Evolutionary conservation across 2,329 filamentous ascomycete species (phyloP).

Genomic region (Neofusicoccum sp.): DNA sequence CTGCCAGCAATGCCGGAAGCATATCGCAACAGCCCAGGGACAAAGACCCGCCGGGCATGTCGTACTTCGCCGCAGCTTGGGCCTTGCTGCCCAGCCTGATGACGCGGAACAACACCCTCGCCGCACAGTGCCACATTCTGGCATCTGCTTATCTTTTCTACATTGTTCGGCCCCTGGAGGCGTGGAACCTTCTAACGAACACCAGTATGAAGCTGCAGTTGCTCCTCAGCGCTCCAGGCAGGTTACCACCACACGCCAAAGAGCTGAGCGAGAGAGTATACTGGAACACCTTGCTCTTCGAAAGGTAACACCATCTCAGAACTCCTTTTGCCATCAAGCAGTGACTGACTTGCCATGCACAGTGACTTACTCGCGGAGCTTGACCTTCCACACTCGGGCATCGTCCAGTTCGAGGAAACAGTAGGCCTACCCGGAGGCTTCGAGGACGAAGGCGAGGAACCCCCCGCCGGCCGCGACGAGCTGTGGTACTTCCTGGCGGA

Average conservation of each 20-base stretch:
- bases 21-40: conserved; percentile 71
- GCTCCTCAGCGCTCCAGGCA: conserved; percentile 71
- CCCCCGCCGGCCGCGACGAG: conserved; percentile 69
- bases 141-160: conserved; percentile 84
- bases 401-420: conserved; percentile 79
- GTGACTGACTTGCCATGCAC: neutral
- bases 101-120: conserved; percentile 76
- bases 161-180: conserved; percentile 77
- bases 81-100: conserved; percentile 75
- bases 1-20: conserved; percentile 74
- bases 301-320: conserved; percentile 49
- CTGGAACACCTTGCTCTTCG: conserved; percentile 81
- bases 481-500: conserved; percentile 87
- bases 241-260: conserved; percentile 69
- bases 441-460: conserved; percentile 66
- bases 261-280: conserved; percentile 78
- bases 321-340: neutral
- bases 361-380: conserved; percentile 74
- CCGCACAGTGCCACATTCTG: conserved; percentile 78
- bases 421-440: conserved; percentile 79
- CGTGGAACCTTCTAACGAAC: conserved; percentile 78
- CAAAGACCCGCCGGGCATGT: conserved; percentile 72
- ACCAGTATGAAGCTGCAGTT: conserved; percentile 82
- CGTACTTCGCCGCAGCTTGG: conserved; percentile 83
- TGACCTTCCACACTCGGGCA: conserved; percentile 79